Evolutionary conservation across 495 filamentous ascomycete species (phyloP).

Genomic region (Hypoxylon perforatum): DNA sequence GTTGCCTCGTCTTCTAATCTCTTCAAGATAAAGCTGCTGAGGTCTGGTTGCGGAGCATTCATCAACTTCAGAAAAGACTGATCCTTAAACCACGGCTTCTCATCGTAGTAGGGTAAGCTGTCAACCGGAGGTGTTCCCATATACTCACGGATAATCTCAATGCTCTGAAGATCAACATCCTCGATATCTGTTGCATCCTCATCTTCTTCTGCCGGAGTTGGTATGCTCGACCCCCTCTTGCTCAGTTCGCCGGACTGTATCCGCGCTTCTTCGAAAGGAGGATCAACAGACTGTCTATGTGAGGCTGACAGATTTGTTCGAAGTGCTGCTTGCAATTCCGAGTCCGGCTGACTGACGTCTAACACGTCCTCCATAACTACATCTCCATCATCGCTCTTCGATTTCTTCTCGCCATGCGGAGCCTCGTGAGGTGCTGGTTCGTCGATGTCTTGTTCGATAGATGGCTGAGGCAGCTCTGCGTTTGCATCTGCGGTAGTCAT

Average conservation of each 20-base stretch:
- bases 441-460: slow-evolving; percentile 44
- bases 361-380: slow-evolving; percentile 54
- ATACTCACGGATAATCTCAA: slow-evolving; percentile 55
- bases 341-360: slow-evolving; percentile 52
- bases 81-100: slow-evolving; percentile 57
- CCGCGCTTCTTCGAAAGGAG: slow-evolving; percentile 35
- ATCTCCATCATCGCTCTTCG: slow-evolving; percentile 41
- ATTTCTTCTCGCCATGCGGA: slow-evolving; percentile 30
- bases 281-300: slow-evolving; percentile 26
- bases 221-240: slow-evolving; percentile 43
- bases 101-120: slow-evolving; percentile 55
- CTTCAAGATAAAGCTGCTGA: slow-evolving; percentile 49
- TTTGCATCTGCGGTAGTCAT: slow-evolving; percentile 10
- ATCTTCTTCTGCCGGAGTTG: slow-evolving; percentile 52
- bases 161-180: slow-evolving; percentile 65
- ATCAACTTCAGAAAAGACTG: slow-evolving; percentile 47
- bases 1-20: slow-evolving; percentile 41
- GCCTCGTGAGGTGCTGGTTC: slow-evolving; percentile 18
- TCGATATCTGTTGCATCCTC: slow-evolving; percentile 71
- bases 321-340: slow-evolving; percentile 24
- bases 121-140: slow-evolving; percentile 62
- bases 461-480: slow-evolving; percentile 39
- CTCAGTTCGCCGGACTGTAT: slow-evolving; percentile 41
- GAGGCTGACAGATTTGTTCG: slow-evolving; percentile 18
- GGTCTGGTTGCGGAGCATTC: slow-evolving; percentile 37